Evolutionary conservation across 805 yeast genomes (phyloP), one percentile per base, ranked within the genome.

Genomic region (Saccharomycopsis selenospora): DNA sequence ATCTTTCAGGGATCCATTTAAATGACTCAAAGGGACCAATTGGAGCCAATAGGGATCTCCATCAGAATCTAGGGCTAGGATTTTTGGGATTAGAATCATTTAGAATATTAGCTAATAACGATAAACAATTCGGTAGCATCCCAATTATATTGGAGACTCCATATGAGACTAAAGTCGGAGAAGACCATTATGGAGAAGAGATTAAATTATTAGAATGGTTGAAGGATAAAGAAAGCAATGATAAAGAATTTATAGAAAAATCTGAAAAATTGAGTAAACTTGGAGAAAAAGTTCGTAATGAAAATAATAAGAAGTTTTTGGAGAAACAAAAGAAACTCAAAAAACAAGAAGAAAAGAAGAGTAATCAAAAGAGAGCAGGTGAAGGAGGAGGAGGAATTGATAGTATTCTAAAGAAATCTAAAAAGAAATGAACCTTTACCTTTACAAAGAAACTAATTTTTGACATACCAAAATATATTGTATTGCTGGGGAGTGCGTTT

Each of bases 11-110:
- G 0, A 75, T 93, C 43, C 99, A 93, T 66, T 66, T 93, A 49
- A 93, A 93, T 61, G 99, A 93, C 62, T 91, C 98, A 5, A 90
- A 91, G 66, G 95, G 95, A 3, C 98, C 98, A 2, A 63, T 86
- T 40, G 93, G 83, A 2, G 89, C 95, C 22, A 87, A 87, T 58
- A 74, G 95, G 54, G 99, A 93, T 64, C 73, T 91, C 47, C 99
- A 93, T 62, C 95, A 93, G 61, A 78, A 80, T 51, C 66, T 93
- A 33, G 99, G 99, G 1, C 71, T 77, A 55, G 99, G 99, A 0
- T 93, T 86, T 59, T 60, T 93, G 42, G 96, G 96, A 0, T 69
- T 93, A 42, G 96, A 91, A 56, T 78, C 82, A 11, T 93, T 93
- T 63, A 69, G 95, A 55, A 66, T 80, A 23, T 66, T 91, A 45